phyloP scores from a whole-genome alignment of 192 early-diverging fungal genomes.

The Backusella parvicylindrica region DNA sequence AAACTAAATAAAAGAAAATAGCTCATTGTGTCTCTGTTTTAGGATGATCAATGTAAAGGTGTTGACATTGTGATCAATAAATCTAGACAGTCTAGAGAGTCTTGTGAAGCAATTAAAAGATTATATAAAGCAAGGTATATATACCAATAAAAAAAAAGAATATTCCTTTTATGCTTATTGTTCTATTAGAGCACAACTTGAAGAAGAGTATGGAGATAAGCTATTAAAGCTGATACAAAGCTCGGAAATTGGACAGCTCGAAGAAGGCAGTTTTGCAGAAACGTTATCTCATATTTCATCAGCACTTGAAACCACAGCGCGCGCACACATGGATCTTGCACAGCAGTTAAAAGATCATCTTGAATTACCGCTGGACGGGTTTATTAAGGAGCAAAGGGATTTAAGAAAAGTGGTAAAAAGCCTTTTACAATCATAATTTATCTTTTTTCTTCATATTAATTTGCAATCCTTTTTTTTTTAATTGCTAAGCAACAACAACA shows the following conservation, averaged over 20 bases:
- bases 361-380: slow-evolving; percentile 52
- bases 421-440: too few relatives aligned
- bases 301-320: slow-evolving; percentile 63
- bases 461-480: too few relatives aligned
- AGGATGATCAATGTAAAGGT: slow-evolving; percentile 66
- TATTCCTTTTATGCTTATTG: background rate
- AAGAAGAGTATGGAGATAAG: slow-evolving; percentile 71
- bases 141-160: background rate
- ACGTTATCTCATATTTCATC: slow-evolving; percentile 53
- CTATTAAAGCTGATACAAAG: slow-evolving; percentile 40
- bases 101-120: slow-evolving; percentile 61
- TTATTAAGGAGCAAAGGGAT: slow-evolving; percentile 63
- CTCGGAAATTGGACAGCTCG: slow-evolving; percentile 9
- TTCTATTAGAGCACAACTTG: slow-evolving; percentile 53
- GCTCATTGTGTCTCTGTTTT: background rate
- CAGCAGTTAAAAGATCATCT: slow-evolving; percentile 64
- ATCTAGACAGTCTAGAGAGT: slow-evolving; percentile 66
- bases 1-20: background rate
- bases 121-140: slow-evolving; percentile 55
- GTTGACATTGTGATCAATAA: slow-evolving; percentile 59
- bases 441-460: too few relatives aligned
- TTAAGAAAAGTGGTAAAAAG: slow-evolving; percentile 47
- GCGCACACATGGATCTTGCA: slow-evolving; percentile 63
- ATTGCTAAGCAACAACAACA: slow-evolving; percentile 9
- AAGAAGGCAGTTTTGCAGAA: slow-evolving; percentile 49